phyloP scores from a whole-genome alignment of 2,329 filamentous ascomycete species.

The Fusarium musae region DNA sequence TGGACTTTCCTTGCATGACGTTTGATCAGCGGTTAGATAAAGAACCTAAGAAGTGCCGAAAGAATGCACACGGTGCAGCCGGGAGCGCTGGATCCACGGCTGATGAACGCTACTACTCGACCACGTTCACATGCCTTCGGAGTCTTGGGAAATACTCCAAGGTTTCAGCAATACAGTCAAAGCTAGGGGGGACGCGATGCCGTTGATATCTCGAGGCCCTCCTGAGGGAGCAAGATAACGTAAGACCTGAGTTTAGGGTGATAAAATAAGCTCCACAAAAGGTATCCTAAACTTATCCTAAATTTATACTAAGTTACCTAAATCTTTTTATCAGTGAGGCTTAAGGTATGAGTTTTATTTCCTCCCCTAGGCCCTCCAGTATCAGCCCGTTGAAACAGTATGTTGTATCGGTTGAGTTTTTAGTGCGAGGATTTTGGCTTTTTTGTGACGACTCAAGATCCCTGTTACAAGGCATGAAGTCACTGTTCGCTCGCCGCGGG shows the following conservation, averaged over 20 bases:
- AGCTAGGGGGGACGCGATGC: too few species aligned
- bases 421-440: neutral
- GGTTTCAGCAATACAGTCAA: fast-evolving
- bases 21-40: neutral
- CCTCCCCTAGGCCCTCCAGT: neutral
- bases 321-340: too few species aligned
- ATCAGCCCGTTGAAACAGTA: neutral
- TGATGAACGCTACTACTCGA: neutral
- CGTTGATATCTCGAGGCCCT: neutral
- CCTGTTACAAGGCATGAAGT: neutral
- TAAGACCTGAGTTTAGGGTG: too few species aligned
- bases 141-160: fast-evolving
- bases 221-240: too few species aligned
- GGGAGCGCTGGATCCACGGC: neutral
- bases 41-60: fast-evolving
- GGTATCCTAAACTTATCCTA: too few species aligned
- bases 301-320: too few species aligned
- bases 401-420: neutral
- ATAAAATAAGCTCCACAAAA: too few species aligned
- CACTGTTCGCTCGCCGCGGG: neutral
- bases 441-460: neutral
- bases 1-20: neutral
- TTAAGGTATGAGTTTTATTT: too few species aligned
- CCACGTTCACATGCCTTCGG: fast-evolving
- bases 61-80: neutral